Evolutionary conservation across 805 yeast genomes (phyloP), one percentile per base, ranked within the genome.

Genomic region (Ogataea pilisensis): DNA sequence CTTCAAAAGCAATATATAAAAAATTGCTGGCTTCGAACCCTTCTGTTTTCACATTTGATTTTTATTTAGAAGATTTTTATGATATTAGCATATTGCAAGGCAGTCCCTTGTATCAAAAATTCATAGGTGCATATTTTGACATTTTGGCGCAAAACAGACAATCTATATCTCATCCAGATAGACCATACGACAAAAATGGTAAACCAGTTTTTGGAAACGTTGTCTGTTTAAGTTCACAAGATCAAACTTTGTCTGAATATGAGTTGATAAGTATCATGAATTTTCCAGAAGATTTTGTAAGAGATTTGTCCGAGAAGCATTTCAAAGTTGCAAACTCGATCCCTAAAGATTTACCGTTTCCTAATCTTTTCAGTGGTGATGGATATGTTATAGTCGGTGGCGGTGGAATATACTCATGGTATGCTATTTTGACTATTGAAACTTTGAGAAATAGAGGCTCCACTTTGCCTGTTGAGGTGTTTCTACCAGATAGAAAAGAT

Each of bases 261-360:
- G 42, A 38, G 17, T 36, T 49, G 30, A 11, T 32, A 3, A 38
- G 13, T 13, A 17, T 38, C 27, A 21, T 32, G 26, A 26, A 26
- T 8, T 40, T 38, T 31, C 38, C 63, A 9, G 59, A 59, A 1
- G 56, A 56, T 0, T 78, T 76, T 46, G 55, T 73, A 24, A 47
- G 49, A 0, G 61, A 65, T 21, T 64, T 80, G 66, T 61, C 53
- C 12, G 41, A 49, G 12, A 64, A 76, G 3, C 84, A 80, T 53
- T 35, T 49, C 5, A 54, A 54, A 30, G 72, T 75, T 13, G 66
- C 72, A 20, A 54, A 55, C 4, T 58, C 58, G 24, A 56, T 80
- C 59, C 83, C 82, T 0, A 65, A 65, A 3, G 61, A 60, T 42
- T 44, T 61, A 4, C 48, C 54, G 2, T 29, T 45, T 18, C 42